These are phyloP conservation scores for Penicillium sp. DNA, from an alignment of 2,329 filamentous ascomycete genomes.

Conservation along the genomic window DNA sequence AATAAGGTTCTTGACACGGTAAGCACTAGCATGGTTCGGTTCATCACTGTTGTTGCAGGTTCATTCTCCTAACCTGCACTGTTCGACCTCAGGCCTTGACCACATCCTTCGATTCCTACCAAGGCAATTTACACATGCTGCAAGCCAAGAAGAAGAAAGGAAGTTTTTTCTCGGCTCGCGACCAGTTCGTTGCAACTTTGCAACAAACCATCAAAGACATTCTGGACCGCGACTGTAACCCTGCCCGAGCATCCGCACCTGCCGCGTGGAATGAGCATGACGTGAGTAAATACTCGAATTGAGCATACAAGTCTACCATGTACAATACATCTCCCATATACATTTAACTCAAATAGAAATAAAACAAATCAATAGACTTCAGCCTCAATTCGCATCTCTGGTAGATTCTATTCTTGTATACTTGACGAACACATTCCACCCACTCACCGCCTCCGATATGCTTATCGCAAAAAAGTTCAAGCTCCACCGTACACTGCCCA, in stretches of 20 bases:
- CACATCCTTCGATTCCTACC: constrained; percentile 3
- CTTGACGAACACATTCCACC: not conserved
- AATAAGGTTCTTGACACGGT: constrained; percentile 36
- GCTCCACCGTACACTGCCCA: not conserved
- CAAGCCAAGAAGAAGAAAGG: constrained; percentile 1
- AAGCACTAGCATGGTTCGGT: not conserved
- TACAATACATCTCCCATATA: constrained; percentile 1
- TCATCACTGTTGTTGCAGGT: not conserved
- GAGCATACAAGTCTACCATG: not conserved
- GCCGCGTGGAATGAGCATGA: constrained; percentile 3
- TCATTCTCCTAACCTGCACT: not conserved
- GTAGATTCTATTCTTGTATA: not conserved
- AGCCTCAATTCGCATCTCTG: not conserved
- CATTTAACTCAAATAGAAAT: not conserved
- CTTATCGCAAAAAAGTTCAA: constrained; percentile 19
- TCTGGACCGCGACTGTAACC: constrained; percentile 1
- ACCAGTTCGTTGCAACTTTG: not conserved
- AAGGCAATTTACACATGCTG: not conserved
- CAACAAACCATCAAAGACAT: constrained; percentile 1
- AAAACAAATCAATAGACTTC: not conserved
- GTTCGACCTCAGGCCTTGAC: not conserved
- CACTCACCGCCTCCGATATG: constrained; percentile 16
- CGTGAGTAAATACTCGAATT: constrained; percentile 1
- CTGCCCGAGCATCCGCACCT: not conserved
- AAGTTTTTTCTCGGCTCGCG: not conserved